Conservation (phyloP, 768 basidiomycete species). For the Boletus fagicola region DNA sequence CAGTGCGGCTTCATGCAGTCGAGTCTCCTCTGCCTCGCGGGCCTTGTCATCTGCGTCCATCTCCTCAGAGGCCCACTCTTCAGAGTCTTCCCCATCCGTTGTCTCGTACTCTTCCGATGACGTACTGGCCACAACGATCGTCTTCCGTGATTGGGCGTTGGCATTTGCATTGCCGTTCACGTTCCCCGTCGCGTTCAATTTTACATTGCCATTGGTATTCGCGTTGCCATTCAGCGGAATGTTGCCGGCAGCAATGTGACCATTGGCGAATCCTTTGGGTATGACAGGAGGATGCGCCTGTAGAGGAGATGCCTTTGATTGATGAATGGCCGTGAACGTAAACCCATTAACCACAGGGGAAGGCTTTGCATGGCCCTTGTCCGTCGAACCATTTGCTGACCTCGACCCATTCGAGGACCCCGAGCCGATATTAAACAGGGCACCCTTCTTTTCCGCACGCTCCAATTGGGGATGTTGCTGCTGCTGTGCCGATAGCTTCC, state of each 20-base stretch:
- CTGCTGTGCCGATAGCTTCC: constrained; percentile 27
- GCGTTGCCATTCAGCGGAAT: constrained; percentile 16
- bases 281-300: constrained; percentile 21
- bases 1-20: constrained; percentile 52
- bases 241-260: constrained; percentile 1
- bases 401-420: constrained; percentile 51
- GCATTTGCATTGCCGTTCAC: constrained; percentile 10
- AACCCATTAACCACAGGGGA: constrained; percentile 8
- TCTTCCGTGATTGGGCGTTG: constrained; percentile 36
- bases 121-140: constrained; percentile 46
- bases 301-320: constrained; percentile 8
- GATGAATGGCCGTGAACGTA: constrained; percentile 10
- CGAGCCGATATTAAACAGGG: constrained; percentile 59
- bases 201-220: constrained; percentile 9
- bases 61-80: constrained; percentile 64
- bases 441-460: constrained; percentile 25
- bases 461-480: constrained; percentile 18
- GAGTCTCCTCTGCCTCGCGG: constrained; percentile 31
- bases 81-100: constrained; percentile 55
- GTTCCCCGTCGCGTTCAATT: constrained; percentile 12
- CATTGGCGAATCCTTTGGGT: constrained; percentile 12
- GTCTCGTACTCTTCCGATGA: constrained; percentile 51
- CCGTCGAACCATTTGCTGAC: constrained; percentile 25
- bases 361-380: constrained; percentile 12
- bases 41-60: constrained; percentile 38